Base-by-base conservation (phyloP, 768 basidiomycete species). In the Russula compacta region DNA sequence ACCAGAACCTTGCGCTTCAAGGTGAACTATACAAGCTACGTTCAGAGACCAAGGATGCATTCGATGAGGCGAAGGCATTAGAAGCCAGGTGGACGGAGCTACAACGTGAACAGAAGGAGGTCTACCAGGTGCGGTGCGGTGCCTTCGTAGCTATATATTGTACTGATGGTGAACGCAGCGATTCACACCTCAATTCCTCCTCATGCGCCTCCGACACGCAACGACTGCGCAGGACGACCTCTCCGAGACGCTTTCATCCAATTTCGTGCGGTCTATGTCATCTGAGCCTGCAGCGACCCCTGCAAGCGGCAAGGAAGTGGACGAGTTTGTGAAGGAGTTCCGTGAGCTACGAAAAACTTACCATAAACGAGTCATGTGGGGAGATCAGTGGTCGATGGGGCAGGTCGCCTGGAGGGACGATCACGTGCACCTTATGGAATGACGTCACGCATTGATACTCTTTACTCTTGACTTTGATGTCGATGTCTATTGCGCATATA, bases 331-430 rank as follows among this genome's bases (percentile, higher is more conserved):
- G 55, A 85, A 78, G 67, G 84, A 92, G 67, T 97, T 95, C 75
- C 91, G 87, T 69, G 92, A 93, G 54, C 71, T 84, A 43, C 76
- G 95, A 65, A 95, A 92, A 74, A 79, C 80, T n/a, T 98, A 93
- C 72, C 95, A 98, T 72, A 97, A 95, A 73, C 79, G 95, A 17
- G 85, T 85, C 2, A 85, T 95, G 70, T 97, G 92, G 89, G 83
- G 84, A 17, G 89, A 93, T 69, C 78, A 86, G 66, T 98, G 95
- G 92, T 77, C 84, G 1, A 79, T 81, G 38, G 91, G 90, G 2
- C 86, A 92, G 66, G 92, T 98, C 7, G 78, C 81, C 33, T 97
- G 94, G 93, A 78, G 84, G 65, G 89, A 92, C 53, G 80, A 86
- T 60, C 21, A 21, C 19, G 15, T 50, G 24, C 21, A 53, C 52